Evolutionary conservation across 345 rosid species (phyloP), one percentile per base, ranked within the genome.

Genomic region (Citrus sinensis): DNA sequence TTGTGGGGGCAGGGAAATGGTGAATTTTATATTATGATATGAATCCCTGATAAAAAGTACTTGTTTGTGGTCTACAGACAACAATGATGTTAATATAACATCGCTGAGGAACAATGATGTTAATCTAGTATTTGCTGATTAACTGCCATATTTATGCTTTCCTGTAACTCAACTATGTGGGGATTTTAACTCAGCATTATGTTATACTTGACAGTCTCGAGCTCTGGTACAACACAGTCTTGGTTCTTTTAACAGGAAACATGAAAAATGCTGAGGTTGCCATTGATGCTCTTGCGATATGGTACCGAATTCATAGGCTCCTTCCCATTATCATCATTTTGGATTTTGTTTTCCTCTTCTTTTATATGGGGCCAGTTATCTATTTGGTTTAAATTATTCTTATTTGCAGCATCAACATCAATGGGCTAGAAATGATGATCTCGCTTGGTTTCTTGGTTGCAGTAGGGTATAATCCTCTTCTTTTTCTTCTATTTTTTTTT

Each of bases 381-480:
- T 39, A 54, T 56, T 8, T 9, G 32, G 11, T 29, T 70, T 5
- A 67, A 29, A 8, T 27, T 59, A 58, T 59, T 55, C 34, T 55
- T 55, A 3, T 81, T 58, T 75, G 64, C 87, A 92, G 98, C 81
- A 71, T 92, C 73, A 94, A 83, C 84, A 89, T 92, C 79, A 94
- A 85, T 82, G 95, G 91, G 59, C 81, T 89, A 85, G 97, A 92
- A 77, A 90, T 92, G 93, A 92, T 94, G 97, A 86, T 94, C 76
- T 88, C 93, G 0, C 87, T 94, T 20, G 98, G 97, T 5, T 92
- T 94, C 85, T 82, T 88, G 69, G 93, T 91, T 54, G 94, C 98
- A 54, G 90, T 91, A 66, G 88, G 94, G 98, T 92, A 74, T 32
- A 9, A 42, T 70, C 58, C 27, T 60, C 30, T 49, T 54, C 22